Percentiles rank a stretch among this genome's conserved stretches.
phyloP scores from a whole-genome alignment of 441 rosid species.

The Eutrema salsugineum region DNA sequence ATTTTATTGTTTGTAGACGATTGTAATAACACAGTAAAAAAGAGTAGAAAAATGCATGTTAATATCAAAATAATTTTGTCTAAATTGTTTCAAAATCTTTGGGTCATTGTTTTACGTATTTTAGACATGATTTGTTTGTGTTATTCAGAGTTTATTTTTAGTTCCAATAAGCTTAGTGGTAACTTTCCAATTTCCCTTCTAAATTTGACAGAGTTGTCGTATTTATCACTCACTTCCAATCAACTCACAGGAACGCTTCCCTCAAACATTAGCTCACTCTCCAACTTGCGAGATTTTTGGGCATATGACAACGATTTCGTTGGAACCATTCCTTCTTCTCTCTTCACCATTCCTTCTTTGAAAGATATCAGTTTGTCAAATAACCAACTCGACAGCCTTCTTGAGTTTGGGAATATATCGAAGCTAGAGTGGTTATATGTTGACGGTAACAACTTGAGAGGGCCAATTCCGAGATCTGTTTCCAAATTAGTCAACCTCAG shows the following conservation, averaged over 20 bases:
- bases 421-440: background rate
- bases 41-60: too few relatives aligned
- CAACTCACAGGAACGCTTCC: background rate
- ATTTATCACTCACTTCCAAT: background rate
- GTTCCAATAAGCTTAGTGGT: background rate
- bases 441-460: background rate
- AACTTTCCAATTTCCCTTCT: too few relatives aligned
- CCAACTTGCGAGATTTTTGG: background rate
- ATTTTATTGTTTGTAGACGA: too few relatives aligned
- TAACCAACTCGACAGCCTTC: background rate
- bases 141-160: too few relatives aligned
- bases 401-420: background rate
- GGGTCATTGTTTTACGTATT: too few relatives aligned
- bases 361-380: rapidly evolving
- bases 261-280: background rate
- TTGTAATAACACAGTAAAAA: too few relatives aligned
- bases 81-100: too few relatives aligned
- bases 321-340: background rate
- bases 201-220: background rate
- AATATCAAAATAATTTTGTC: too few relatives aligned
- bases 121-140: too few relatives aligned
- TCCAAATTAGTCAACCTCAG: background rate
- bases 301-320: background rate
- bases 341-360: background rate
- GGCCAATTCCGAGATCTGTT: conserved; percentile 2